Conservation (phyloP, 345 rosid genomes). For the Psidium guajava region DNA sequence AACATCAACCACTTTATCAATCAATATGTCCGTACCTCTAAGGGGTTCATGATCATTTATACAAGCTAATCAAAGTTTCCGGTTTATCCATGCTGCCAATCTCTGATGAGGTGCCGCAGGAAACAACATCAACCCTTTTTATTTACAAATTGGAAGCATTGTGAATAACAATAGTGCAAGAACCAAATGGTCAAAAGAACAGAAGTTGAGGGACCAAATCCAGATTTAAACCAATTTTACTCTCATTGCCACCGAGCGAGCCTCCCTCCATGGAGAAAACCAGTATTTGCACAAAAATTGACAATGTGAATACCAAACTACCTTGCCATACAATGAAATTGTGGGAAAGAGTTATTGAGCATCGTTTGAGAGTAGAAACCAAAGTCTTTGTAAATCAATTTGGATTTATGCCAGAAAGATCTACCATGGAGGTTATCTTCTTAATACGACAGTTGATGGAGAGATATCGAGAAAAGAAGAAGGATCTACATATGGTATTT, state of each 20-base stretch:
- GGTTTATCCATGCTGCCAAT: background rate
- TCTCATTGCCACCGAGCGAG: background rate
- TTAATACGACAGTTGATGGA: too few species aligned
- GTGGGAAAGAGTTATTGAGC: too few species aligned
- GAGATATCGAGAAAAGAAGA: too few species aligned
- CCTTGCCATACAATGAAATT: too few species aligned
- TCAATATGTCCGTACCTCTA: background rate
- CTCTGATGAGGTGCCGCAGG: background rate
- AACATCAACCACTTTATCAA: background rate
- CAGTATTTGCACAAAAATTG: background rate
- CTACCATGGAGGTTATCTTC: too few species aligned
- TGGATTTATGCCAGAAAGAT: too few species aligned
- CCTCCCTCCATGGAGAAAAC: background rate
- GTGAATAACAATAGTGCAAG: background rate
- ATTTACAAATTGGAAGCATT: background rate
- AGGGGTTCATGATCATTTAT: background rate
- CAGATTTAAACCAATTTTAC: background rate
- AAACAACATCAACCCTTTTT: background rate
- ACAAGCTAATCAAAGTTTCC: background rate
- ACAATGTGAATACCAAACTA: background rate
- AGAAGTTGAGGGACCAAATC: background rate
- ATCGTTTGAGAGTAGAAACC: too few species aligned
- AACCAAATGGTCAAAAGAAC: background rate
- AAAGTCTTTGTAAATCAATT: too few species aligned
- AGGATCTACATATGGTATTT: too few species aligned